These are phyloP conservation scores for Allium sativum DNA, from an alignment of 106 monocot species.

Conservation along the genomic window DNA sequence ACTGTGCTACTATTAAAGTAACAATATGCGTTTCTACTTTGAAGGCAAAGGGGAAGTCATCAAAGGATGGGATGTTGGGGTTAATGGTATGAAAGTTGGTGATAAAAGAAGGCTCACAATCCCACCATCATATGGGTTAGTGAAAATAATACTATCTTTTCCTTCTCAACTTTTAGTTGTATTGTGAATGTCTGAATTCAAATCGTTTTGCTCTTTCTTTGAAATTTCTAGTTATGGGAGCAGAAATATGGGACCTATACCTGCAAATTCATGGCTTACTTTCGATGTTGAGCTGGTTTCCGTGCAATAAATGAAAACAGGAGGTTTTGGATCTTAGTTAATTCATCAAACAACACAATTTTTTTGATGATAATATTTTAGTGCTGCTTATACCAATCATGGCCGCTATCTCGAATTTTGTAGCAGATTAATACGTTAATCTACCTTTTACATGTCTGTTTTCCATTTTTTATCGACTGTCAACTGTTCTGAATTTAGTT, in stretches of 20 bases:
- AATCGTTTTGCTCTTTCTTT: neutral
- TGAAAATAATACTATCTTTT: neutral
- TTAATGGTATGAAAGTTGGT: conserved; percentile 84
- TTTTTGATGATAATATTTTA: too few species aligned
- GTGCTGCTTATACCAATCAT: too few species aligned
- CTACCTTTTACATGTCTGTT: too few species aligned
- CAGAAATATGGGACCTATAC: conserved; percentile 37
- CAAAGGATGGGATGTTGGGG: conserved; percentile 95
- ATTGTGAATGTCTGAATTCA: neutral
- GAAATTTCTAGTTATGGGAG: conserved; percentile 54
- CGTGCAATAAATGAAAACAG: neutral
- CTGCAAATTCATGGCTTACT: conserved; percentile 69
- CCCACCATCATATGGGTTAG: conserved; percentile 83
- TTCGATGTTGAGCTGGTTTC: conserved; percentile 75
- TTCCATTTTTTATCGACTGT: too few species aligned
- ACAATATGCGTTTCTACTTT: neutral
- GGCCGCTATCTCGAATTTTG: too few species aligned
- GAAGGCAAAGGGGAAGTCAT: conserved; percentile 88
- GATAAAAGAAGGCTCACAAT: conserved; percentile 86
- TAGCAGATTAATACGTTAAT: too few species aligned
- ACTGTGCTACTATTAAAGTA: too few species aligned
- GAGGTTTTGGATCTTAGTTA: too few species aligned
- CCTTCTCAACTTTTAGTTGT: neutral
- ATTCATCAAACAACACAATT: too few species aligned
- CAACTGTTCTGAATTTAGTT: too few species aligned